Conservation (phyloP, 2,329 filamentous ascomycete genomes). For the Talaromyces verruculosus region DNA sequence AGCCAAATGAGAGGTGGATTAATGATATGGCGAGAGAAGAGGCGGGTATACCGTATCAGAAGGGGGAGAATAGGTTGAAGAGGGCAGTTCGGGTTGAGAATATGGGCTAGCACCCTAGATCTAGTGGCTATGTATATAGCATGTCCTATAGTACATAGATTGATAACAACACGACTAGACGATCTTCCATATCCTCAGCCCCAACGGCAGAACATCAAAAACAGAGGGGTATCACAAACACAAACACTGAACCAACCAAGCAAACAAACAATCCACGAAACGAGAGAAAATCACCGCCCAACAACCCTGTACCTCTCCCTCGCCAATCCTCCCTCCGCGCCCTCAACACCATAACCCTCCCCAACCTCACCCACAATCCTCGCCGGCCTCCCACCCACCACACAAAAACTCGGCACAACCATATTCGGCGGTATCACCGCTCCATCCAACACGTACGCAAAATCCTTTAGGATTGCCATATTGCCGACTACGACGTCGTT, state of each 20-base stretch:
- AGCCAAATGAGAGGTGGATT: constrained; percentile 66
- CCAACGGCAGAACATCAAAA: neutral
- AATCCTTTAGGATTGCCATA: constrained; percentile 91
- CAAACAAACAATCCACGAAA: neutral
- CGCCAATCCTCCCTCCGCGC: constrained; percentile 46
- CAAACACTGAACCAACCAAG: neutral
- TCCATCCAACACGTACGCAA: constrained; percentile 80
- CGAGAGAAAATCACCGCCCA: constrained; percentile 28
- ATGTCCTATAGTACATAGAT: neutral
- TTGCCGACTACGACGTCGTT: constrained; percentile 74
- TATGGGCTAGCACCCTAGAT: constrained; percentile 21
- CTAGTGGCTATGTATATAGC: neutral
- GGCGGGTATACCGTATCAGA: constrained; percentile 59
- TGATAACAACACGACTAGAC: neutral
- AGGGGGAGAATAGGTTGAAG: constrained; percentile 60
- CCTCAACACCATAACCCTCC: constrained; percentile 49
- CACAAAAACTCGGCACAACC: constrained; percentile 87
- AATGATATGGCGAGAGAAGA: constrained; percentile 71
- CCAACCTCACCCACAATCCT: constrained; percentile 75
- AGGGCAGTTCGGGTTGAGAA: constrained; percentile 33
- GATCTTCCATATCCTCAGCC: neutral
- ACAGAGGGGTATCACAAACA: constrained; percentile 20
- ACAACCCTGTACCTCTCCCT: constrained; percentile 42
- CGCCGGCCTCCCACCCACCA: constrained; percentile 82
- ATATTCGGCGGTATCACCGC: constrained; percentile 82